A percentile compares a stretch with the other conserved stretches of the same genome.
Evolutionary conservation across 106 monocot genomes (phyloP).

Genomic region (Cymbidium sinense): DNA sequence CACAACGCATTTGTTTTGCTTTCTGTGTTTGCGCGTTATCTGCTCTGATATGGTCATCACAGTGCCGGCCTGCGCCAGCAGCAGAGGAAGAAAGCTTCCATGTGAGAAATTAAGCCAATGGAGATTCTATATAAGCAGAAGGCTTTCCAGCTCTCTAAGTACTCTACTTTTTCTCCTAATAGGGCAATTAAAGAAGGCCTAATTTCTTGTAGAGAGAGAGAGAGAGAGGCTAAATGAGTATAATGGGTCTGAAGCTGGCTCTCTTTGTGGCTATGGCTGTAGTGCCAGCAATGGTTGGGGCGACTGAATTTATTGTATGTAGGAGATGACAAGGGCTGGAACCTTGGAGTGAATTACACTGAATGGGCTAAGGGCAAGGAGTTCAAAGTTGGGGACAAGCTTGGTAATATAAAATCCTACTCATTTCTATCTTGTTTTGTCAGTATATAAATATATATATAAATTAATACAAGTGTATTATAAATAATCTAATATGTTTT

Average conservation of each 20-base stretch:
- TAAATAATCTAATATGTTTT: too few relatives aligned
- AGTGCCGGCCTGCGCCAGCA: neutral
- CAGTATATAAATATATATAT: too few relatives aligned
- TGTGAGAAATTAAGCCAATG: too few relatives aligned
- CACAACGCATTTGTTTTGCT: too few relatives aligned
- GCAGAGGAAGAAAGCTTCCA: neutral
- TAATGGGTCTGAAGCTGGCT: neutral
- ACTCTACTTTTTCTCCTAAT: neutral
- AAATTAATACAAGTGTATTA: too few relatives aligned
- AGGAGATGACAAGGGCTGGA: constrained; percentile 14
- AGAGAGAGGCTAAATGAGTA: too few relatives aligned
- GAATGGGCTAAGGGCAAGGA: constrained; percentile 13
- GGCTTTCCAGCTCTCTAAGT: neutral
- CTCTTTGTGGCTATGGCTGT: neutral
- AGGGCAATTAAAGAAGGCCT: neutral
- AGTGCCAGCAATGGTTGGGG: neutral
- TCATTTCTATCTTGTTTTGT: too few relatives aligned
- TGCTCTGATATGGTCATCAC: neutral
- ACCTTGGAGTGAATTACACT: constrained; percentile 12
- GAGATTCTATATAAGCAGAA: neutral
- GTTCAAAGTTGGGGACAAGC: constrained; percentile 11
- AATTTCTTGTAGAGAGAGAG: neutral
- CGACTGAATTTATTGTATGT: constrained; percentile 5
- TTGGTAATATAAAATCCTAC: neutral
- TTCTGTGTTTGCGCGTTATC: neutral